phyloP scores from a whole-genome alignment of 768 basidiomycete species.

The Auriscalpium microsporum region DNA sequence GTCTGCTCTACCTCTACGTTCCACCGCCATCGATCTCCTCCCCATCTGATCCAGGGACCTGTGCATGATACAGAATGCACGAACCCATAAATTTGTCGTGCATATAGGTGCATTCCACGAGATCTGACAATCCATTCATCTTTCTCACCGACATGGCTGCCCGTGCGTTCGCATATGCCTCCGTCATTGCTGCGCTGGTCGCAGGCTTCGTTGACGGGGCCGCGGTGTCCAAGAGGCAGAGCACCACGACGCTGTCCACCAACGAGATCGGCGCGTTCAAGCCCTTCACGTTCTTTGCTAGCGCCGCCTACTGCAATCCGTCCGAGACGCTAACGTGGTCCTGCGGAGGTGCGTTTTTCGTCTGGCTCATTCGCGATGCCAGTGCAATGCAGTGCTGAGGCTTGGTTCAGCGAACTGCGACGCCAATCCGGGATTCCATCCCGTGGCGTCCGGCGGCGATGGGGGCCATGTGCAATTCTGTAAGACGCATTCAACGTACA shows the following conservation, averaged over 20 bases:
- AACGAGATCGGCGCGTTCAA: conserved; percentile 13
- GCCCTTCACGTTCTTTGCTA: conserved; percentile 15
- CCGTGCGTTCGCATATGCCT: background rate
- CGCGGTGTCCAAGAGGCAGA: background rate
- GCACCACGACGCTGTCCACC: background rate
- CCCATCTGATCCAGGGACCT: no score
- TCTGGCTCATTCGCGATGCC: background rate
- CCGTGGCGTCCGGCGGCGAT: conserved; percentile 36
- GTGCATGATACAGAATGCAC: no score
- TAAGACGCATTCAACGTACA: conserved; percentile 4
- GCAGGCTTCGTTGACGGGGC: background rate
- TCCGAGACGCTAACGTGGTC: conserved; percentile 14
- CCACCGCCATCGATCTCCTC: no score
- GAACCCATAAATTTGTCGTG: no score
- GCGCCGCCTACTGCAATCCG: conserved; percentile 16
- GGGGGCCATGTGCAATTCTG: conserved; percentile 30
- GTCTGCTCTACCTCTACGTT: no score
- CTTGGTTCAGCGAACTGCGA: conserved; percentile 29
- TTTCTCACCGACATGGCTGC: background rate
- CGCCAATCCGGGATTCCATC: conserved; percentile 32
- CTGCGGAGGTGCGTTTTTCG: conserved; percentile 14
- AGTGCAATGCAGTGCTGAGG: background rate
- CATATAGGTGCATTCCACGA: no score
- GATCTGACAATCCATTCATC: no score
- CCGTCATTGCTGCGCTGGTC: background rate